Evolutionary conservation across 73 alveolate genomes (phyloP).

Genomic region (Vitrella brassicaformis): DNA sequence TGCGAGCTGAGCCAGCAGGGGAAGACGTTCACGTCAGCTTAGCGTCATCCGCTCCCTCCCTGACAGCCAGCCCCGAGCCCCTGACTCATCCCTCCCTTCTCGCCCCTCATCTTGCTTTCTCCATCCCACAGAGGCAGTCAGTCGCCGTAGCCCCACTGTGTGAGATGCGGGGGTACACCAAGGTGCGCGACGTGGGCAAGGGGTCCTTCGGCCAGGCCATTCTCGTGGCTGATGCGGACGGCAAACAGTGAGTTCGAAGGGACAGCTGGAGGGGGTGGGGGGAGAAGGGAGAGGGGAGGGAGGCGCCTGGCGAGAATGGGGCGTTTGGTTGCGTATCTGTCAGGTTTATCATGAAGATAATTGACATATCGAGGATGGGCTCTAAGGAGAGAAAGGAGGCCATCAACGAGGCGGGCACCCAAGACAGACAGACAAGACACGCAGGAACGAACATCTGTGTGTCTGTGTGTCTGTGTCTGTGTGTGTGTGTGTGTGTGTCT

Average conservation of each 20-base stretch:
- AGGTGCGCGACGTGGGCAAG: slow-evolving; percentile 40
- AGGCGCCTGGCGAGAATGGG: no score
- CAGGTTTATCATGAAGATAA: slow-evolving; percentile 52
- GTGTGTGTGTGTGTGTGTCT: neutral
- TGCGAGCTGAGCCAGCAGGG: no score
- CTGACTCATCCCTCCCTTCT: no score
- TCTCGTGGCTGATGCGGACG: neutral
- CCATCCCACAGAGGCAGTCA: no score
- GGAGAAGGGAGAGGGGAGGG: no score
- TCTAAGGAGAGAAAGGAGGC: slow-evolving; percentile 49
- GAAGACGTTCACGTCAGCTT: no score
- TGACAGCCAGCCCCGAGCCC: no score
- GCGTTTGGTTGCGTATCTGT: neutral
- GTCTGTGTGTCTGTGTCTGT: neutral
- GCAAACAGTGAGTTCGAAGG: neutral
- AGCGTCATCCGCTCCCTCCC: no score
- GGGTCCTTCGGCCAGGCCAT: slow-evolving; percentile 62
- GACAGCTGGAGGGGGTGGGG: no score
- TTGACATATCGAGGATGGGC: slow-evolving; percentile 52
- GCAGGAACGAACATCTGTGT: neutral
- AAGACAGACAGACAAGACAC: neutral
- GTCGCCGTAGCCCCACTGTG: no score
- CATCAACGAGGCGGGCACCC: slow-evolving; percentile 36
- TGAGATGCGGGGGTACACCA: no score
- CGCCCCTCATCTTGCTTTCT: no score